Evolutionary conservation across 2,329 filamentous ascomycete genomes (phyloP).

Genomic region (Raffaelea arxii): DNA sequence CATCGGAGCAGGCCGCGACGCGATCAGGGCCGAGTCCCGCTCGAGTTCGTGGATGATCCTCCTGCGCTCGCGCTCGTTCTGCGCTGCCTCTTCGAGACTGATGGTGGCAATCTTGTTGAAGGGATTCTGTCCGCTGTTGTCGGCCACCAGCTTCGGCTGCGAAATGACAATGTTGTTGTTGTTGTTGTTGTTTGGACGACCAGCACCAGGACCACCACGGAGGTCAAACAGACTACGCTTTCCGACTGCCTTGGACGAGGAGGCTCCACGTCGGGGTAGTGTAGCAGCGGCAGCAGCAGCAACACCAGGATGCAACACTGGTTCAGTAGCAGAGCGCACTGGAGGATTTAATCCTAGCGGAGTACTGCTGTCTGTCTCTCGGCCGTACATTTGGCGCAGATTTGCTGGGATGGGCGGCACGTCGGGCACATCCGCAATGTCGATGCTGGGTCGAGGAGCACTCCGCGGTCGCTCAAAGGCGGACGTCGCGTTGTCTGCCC

Average conservation of each 20-base stretch:
- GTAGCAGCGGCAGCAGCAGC: too few relatives aligned
- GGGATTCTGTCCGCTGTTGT: conserved; percentile 27
- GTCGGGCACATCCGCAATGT: too few relatives aligned
- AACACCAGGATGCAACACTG: conserved; percentile 3
- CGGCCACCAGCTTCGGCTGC: conserved; percentile 33
- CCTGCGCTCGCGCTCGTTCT: conserved; percentile 34
- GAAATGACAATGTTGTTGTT: conserved; percentile 36
- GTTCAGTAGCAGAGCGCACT: conserved; percentile 20
- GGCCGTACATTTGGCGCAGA: too few relatives aligned
- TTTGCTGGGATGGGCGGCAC: conserved; percentile 3
- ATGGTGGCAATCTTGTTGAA: conserved; percentile 37
- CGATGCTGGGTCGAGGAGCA: conserved; percentile 9
- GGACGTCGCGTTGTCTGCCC: conserved; percentile 25
- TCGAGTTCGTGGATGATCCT: conserved; percentile 22
- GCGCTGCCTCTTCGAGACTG: conserved; percentile 38
- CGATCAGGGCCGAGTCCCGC: conserved; percentile 21
- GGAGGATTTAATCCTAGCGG: too few relatives aligned
- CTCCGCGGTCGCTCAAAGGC: conserved; percentile 25
- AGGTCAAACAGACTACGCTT: conserved; percentile 21
- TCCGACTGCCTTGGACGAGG: background rate
- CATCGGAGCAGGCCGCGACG: conserved; percentile 25
- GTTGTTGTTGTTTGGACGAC: too few relatives aligned
- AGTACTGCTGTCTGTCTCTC: too few relatives aligned
- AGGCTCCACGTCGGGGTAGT: background rate
- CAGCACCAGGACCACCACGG: conserved; percentile 18